A percentile compares a stretch with the other conserved stretches of the same genome.
These are phyloP conservation scores for Nectriaceae sp. DNA, from an alignment of 2,329 filamentous ascomycete species.

Conservation along the genomic window DNA sequence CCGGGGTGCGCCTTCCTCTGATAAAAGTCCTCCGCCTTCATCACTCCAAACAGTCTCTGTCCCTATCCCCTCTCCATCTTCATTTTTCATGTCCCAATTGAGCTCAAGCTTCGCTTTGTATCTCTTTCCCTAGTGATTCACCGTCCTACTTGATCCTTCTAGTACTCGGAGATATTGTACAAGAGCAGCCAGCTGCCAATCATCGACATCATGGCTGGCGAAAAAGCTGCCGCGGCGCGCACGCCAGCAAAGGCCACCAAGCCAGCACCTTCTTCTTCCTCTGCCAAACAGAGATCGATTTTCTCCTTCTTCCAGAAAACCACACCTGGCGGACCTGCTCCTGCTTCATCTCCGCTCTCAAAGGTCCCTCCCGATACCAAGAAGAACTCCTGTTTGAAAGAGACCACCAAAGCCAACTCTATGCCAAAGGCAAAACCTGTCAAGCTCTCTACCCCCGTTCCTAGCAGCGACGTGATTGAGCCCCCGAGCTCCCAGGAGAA, in stretches of 20 bases:
- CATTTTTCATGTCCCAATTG: not conserved
- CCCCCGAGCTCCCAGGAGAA: constrained; percentile 71
- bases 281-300: constrained; percentile 45
- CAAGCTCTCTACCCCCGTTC: constrained; percentile 65
- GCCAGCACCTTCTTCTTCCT: constrained; percentile 30
- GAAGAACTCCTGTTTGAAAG: constrained; percentile 39
- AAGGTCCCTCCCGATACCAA: constrained; percentile 36
- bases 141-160: not conserved
- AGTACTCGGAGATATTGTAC: not conserved
- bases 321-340: constrained; percentile 35
- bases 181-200: constrained; percentile 3
- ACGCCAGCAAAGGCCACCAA: constrained; percentile 38
- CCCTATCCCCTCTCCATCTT: not conserved
- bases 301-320: constrained; percentile 48
- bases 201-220: constrained; percentile 30
- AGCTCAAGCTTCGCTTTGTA: not conserved
- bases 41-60: not conserved
- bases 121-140: not conserved
- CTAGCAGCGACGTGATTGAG: constrained; percentile 76
- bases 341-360: constrained; percentile 34
- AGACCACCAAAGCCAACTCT: constrained; percentile 44
- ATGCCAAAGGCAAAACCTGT: constrained; percentile 48
- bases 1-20: not conserved
- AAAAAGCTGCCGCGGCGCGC: constrained; percentile 30
- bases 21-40: not conserved